A percentile compares a stretch with the other conserved stretches of the same genome.
Conservation (phyloP, 2,329 filamentous ascomycete species). For the Alternaria burnsii region DNA sequence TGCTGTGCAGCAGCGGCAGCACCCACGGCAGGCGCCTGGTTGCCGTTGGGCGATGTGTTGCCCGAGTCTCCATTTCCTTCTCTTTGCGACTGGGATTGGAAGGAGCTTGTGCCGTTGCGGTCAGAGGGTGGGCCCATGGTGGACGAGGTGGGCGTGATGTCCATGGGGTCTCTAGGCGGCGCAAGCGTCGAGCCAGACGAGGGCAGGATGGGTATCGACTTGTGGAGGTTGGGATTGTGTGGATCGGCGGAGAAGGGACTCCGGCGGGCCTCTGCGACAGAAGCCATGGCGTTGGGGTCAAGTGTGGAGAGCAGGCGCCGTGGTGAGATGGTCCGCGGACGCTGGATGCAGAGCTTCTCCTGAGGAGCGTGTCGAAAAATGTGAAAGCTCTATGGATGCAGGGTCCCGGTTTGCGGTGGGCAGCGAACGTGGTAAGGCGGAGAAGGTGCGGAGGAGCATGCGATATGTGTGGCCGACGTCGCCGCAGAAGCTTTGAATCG, state of each 20-base stretch:
- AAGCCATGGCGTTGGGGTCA: constrained; percentile 51
- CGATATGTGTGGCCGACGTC: constrained; percentile 23
- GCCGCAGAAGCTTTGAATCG: constrained; percentile 13
- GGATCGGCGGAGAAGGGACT: constrained; percentile 57
- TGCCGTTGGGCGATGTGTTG: constrained; percentile 47
- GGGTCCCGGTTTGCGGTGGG: constrained; percentile 16
- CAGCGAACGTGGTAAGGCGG: constrained; percentile 14
- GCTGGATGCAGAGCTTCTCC: neutral
- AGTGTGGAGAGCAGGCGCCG: constrained; percentile 17
- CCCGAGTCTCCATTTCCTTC: constrained; percentile 41
- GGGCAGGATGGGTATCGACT: constrained; percentile 62
- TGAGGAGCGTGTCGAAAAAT: constrained; percentile 12
- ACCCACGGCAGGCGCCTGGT: constrained; percentile 57
- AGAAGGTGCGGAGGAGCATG: constrained; percentile 24
- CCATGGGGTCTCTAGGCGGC: constrained; percentile 63
- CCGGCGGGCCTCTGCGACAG: constrained; percentile 55
- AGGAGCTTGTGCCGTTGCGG: constrained; percentile 41
- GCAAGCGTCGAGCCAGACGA: constrained; percentile 56
- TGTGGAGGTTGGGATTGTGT: constrained; percentile 56
- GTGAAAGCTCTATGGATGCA: constrained; percentile 14
- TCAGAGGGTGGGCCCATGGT: constrained; percentile 61
- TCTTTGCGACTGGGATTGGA: constrained; percentile 22
- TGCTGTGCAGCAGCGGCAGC: constrained; percentile 83
- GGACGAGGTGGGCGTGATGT: constrained; percentile 55
- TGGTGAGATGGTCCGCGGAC: constrained; percentile 14